Evolutionary conservation across 768 basidiomycete species (phyloP).

Genomic region (Grammothele lineata): DNA sequence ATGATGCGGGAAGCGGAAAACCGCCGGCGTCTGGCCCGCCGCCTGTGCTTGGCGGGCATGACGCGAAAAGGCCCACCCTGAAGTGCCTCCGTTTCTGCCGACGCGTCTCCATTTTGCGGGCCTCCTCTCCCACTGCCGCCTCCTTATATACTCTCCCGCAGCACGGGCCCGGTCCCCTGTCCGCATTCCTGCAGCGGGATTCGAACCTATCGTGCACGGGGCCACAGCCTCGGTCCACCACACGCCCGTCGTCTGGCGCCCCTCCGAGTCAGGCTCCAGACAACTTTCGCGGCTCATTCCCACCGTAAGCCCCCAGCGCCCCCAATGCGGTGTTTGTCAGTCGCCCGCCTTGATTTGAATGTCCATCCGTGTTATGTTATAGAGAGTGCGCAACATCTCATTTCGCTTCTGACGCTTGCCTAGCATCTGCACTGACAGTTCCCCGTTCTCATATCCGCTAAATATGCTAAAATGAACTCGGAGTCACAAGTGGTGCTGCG

Average conservation of each 20-base stretch:
- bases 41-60: conserved; percentile 3
- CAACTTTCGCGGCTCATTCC: too few species aligned
- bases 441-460: too few species aligned
- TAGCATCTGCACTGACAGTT: too few species aligned
- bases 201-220: not conserved
- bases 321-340: too few species aligned
- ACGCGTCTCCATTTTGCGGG: not conserved
- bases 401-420: too few species aligned
- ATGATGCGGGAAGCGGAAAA: conserved; percentile 1
- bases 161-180: not conserved
- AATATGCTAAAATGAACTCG: too few species aligned
- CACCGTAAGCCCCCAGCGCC: too few species aligned
- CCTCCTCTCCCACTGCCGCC: not conserved
- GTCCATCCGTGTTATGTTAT: too few species aligned
- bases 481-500: too few species aligned
- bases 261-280: too few species aligned
- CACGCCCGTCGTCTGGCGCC: not conserved
- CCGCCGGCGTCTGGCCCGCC: conserved; percentile 1
- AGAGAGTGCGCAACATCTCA: too few species aligned
- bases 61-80: conserved; percentile 22
- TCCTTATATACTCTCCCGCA: not conserved
- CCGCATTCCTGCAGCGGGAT: not conserved
- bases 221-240: conserved; percentile 2
- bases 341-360: too few species aligned
- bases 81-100: conserved; percentile 1